Percentiles rank a stretch among this genome's conserved stretches.
phyloP scores from a whole-genome alignment of 2,329 filamentous ascomycete genomes.

The Talaromyces islandicus region DNA sequence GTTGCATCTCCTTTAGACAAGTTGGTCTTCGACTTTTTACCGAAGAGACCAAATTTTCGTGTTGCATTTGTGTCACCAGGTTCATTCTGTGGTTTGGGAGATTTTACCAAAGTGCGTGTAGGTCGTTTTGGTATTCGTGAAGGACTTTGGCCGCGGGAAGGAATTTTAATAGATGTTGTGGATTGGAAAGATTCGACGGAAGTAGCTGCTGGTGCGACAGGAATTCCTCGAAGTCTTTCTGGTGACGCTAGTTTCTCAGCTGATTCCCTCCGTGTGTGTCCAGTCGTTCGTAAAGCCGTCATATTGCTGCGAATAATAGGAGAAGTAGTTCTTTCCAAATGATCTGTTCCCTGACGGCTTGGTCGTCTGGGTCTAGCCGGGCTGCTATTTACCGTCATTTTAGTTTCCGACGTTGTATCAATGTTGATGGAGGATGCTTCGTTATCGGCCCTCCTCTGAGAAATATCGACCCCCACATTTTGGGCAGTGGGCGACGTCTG shows the following conservation, averaged over 20 bases:
- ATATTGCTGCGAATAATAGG: conserved; percentile 55
- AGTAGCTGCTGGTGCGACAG: conserved; percentile 26
- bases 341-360: conserved; percentile 62
- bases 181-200: conserved; percentile 35
- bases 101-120: conserved; percentile 32
- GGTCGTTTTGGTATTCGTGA: conserved; percentile 23
- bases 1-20: conserved; percentile 51
- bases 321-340: conserved; percentile 50
- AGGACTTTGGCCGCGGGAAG: conserved; percentile 28
- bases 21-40: conserved; percentile 62
- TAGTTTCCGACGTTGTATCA: background rate
- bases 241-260: conserved; percentile 35
- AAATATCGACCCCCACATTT: conserved; percentile 20
- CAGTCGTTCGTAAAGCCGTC: conserved; percentile 39
- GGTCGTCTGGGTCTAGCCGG: conserved; percentile 53
- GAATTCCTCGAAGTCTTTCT: conserved; percentile 22
- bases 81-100: conserved; percentile 22
- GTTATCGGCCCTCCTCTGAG: background rate
- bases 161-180: conserved; percentile 23
- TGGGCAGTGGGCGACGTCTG: conserved; percentile 27
- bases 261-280: conserved; percentile 48
- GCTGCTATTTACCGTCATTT: conserved; percentile 18
- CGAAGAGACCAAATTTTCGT: conserved; percentile 72
- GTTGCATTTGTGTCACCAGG: conserved; percentile 31
- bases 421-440: background rate